A percentile compares a stretch with the other conserved stretches of the same genome.
Conservation (phyloP, 2,329 filamentous ascomycete genomes). For the Paraconiothyrium brasiliense region DNA sequence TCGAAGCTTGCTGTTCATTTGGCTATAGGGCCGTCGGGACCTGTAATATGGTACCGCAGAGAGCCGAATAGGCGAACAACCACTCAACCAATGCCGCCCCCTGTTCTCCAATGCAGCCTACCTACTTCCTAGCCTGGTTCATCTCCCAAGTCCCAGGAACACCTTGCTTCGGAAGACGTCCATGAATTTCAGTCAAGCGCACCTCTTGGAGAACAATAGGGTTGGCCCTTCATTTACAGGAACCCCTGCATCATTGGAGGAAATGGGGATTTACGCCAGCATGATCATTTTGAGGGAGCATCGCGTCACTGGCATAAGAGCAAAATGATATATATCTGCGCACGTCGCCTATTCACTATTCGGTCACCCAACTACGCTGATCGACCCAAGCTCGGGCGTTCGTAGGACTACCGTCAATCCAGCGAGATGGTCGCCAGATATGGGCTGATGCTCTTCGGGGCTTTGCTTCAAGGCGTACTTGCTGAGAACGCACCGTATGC, state of each 20-base stretch:
- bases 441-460: slow-evolving; percentile 20
- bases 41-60: slow-evolving; percentile 37
- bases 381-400: slow-evolving; percentile 1
- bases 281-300: neutral
- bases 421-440: neutral
- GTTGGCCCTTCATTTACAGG: slow-evolving; percentile 1
- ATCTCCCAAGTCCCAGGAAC: neutral
- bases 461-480: slow-evolving; percentile 21
- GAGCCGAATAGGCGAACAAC: slow-evolving; percentile 15
- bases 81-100: neutral
- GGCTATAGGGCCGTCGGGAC: slow-evolving; percentile 38
- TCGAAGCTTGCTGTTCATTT: slow-evolving; percentile 33
- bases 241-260: slow-evolving; percentile 4
- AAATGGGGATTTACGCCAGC: neutral
- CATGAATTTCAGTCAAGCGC: neutral
- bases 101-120: neutral
- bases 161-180: neutral
- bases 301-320: neutral
- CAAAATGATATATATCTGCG: neutral
- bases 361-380: neutral
- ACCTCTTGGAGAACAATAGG: neutral
- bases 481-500: slow-evolving; percentile 19
- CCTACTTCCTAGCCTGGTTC: neutral
- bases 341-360: neutral
- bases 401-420: neutral